phyloP scores from a whole-genome alignment of 345 rosid species.

The Clausena lansium region DNA sequence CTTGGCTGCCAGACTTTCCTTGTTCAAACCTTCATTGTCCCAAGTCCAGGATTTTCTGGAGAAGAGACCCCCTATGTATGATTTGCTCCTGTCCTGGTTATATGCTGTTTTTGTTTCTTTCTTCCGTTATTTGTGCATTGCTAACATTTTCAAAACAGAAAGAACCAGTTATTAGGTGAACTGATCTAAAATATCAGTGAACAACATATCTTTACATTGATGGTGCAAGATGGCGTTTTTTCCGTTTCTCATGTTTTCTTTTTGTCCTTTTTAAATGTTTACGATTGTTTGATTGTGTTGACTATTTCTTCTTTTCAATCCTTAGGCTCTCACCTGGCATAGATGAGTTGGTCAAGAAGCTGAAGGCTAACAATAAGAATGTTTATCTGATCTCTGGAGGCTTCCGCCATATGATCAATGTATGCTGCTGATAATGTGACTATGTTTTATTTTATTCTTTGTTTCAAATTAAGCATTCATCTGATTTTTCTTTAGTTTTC shows the following conservation, averaged over 20 bases:
- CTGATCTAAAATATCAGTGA: neutral
- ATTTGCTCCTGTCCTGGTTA: constrained; percentile 6
- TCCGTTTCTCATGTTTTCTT: neutral
- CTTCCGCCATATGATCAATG: constrained; percentile 96
- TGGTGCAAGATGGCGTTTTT: neutral
- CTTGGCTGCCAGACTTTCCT: constrained; percentile 79
- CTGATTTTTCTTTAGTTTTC: neutral
- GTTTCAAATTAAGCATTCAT: neutral
- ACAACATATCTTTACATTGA: neutral
- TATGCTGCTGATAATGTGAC: constrained; percentile 30
- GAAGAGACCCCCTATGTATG: constrained; percentile 77
- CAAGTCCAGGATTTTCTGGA: constrained; percentile 76
- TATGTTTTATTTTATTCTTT: constrained; percentile 1
- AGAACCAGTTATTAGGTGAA: neutral
- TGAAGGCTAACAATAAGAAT: constrained; percentile 56
- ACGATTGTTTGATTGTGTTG: neutral
- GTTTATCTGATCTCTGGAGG: constrained; percentile 94
- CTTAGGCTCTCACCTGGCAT: constrained; percentile 85
- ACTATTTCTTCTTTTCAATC: constrained; percentile 10
- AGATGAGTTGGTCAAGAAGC: constrained; percentile 67
- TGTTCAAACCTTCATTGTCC: constrained; percentile 78
- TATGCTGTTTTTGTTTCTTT: neutral
- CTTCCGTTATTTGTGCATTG: neutral
- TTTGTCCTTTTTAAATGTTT: neutral
- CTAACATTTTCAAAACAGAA: no score